Conservation (phyloP, 106 monocot genomes). For the Triglochin maritima region DNA sequence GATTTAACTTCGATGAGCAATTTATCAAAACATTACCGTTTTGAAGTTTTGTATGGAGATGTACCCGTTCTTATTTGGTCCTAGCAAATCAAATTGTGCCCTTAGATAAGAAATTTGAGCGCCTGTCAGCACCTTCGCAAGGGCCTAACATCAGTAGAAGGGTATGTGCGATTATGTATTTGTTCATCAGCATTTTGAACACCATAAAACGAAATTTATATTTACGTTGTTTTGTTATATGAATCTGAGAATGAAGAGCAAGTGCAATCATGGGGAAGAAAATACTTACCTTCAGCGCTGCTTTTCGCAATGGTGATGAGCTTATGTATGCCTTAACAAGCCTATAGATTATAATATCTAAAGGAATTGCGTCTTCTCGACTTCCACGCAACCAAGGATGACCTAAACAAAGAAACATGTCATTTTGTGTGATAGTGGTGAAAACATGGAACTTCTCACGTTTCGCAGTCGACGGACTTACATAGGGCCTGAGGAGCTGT, state of each 20-base stretch:
- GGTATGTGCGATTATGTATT: not conserved
- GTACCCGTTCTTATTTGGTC: slow-evolving; percentile 74
- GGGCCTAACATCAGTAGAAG: slow-evolving; percentile 39
- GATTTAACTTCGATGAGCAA: not conserved
- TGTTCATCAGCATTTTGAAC: not conserved
- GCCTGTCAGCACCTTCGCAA: slow-evolving; percentile 60
- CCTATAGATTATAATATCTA: slow-evolving; percentile 55
- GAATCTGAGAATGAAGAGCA: not conserved
- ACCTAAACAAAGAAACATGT: slow-evolving; percentile 23
- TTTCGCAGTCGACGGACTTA: not conserved
- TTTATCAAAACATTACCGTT: slow-evolving; percentile 20
- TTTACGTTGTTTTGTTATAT: no score
- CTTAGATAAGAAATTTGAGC: slow-evolving; percentile 55
- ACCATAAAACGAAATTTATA: no score
- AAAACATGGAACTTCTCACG: no score
- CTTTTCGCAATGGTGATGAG: slow-evolving; percentile 59
- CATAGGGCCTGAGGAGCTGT: slow-evolving; percentile 21
- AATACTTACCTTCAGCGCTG: slow-evolving; percentile 43
- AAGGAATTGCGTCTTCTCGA: slow-evolving; percentile 34
- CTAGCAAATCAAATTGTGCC: slow-evolving; percentile 65
- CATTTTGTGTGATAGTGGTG: not conserved
- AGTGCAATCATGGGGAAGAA: not conserved
- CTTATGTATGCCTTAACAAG: slow-evolving; percentile 51
- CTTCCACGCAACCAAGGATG: slow-evolving; percentile 69
- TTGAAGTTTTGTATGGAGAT: slow-evolving; percentile 77